Evolutionary conservation across 176 grass and related monocot species (phyloP).

Genomic region (Cenchrus americanus): DNA sequence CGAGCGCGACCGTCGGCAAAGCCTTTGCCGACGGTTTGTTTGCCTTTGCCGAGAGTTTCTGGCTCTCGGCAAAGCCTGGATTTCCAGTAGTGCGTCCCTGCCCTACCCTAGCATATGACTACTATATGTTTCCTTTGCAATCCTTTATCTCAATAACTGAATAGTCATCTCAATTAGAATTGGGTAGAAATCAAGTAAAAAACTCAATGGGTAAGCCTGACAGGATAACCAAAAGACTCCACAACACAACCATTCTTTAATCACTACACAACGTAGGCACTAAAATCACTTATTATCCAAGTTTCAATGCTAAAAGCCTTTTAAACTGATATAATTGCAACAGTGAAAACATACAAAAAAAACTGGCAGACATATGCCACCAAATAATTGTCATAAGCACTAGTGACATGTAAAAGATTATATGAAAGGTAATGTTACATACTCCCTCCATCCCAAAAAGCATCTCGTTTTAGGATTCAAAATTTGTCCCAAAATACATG

Average conservation of each 20-base stretch:
- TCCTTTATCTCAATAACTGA: no score
- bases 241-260: not conserved
- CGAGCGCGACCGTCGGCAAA: no score
- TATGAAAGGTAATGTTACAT: not conserved
- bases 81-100: no score
- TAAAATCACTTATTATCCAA: not conserved
- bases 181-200: no score
- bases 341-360: not conserved
- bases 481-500: no score
- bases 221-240: not conserved
- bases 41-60: no score
- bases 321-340: not conserved
- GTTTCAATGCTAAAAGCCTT: not conserved
- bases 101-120: no score
- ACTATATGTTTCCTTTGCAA: no score
- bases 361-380: not conserved
- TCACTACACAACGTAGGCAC: not conserved
- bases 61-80: no score
- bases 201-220: not conserved
- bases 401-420: not conserved
- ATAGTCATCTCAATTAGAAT: no score
- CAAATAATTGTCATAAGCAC: conserved; percentile 1
- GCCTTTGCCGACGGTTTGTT: no score
- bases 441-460: not conserved
- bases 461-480: no score